Evolutionary conservation across 257 asterid species (phyloP).

Genomic region (Buddleja alternifolia): DNA sequence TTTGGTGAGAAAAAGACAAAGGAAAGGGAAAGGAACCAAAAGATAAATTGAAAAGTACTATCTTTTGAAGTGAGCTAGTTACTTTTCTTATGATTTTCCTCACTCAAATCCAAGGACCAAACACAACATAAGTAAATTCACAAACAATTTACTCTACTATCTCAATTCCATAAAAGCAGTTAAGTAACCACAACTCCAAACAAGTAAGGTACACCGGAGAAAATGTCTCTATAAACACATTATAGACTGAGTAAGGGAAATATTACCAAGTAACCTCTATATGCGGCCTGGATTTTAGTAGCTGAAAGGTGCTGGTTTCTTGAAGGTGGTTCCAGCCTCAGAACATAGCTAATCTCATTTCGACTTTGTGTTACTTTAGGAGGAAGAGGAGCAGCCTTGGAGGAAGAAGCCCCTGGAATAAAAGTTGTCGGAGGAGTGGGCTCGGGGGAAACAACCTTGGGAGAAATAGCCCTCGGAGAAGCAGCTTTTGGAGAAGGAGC

Average conservation of each 20-base stretch:
- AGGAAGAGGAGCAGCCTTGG: conserved; percentile 34
- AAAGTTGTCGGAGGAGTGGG: conserved; percentile 53
- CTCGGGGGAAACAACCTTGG: conserved; percentile 30
- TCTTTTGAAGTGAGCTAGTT: too few relatives aligned
- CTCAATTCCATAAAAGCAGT: too few relatives aligned
- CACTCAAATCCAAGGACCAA: too few relatives aligned
- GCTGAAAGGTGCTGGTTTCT: conserved; percentile 63
- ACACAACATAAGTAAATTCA: neutral
- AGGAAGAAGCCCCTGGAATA: conserved; percentile 43
- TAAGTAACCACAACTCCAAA: neutral
- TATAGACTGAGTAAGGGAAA: conserved; percentile 11
- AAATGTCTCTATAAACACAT: neutral
- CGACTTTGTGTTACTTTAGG: conserved; percentile 42
- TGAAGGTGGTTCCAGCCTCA: conserved; percentile 74
- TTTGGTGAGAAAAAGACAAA: too few relatives aligned
- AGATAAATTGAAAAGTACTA: too few relatives aligned
- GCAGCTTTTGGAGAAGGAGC: conserved; percentile 48
- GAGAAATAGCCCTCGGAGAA: conserved; percentile 38
- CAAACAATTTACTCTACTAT: too few relatives aligned
- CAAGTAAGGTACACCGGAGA: too few relatives aligned
- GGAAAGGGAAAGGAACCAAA: too few relatives aligned
- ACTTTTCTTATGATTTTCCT: too few relatives aligned
- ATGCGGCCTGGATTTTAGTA: conserved; percentile 81
- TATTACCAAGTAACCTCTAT: conserved; percentile 83
- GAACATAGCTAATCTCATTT: conserved; percentile 50